A percentile compares a stretch with the other conserved stretches of the same genome.
Conservation (phyloP, 2,329 filamentous ascomycete species). For the Graphium sp. region DNA sequence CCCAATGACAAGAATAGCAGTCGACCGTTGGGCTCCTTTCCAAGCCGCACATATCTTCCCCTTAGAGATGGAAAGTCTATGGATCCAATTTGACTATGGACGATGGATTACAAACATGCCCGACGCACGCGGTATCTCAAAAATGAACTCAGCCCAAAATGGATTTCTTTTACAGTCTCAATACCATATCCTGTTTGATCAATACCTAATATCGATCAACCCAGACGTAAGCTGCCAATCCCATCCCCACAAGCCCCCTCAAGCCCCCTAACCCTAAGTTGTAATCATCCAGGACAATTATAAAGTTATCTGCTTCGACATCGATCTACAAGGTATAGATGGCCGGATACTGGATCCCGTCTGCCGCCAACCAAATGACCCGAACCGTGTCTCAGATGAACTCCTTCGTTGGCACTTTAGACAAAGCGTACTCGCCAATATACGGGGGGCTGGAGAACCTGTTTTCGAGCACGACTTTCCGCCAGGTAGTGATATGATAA, state of each 20-base stretch:
- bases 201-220: conserved; percentile 1
- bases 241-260: neutral
- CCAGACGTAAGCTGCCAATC: neutral
- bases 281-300: neutral
- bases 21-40: conserved; percentile 7
- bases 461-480: neutral
- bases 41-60: conserved; percentile 12
- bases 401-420: conserved; percentile 1
- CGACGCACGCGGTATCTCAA: conserved; percentile 3
- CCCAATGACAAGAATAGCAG: too few relatives aligned
- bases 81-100: conserved; percentile 7
- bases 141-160: conserved; percentile 12
- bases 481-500: conserved; percentile 1
- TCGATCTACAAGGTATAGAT: neutral
- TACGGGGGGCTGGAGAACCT: neutral
- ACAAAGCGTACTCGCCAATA: neutral
- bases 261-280: neutral
- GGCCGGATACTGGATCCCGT: neutral
- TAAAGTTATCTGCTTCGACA: neutral
- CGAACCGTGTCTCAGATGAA: neutral
- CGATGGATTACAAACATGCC: neutral
- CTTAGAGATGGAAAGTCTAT: conserved; percentile 8
- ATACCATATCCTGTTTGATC: conserved; percentile 6
- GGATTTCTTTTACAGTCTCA: conserved; percentile 9
- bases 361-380: neutral